Conservation (phyloP, 2,329 filamentous ascomycete species). For the Sporothrix luriei region DNA sequence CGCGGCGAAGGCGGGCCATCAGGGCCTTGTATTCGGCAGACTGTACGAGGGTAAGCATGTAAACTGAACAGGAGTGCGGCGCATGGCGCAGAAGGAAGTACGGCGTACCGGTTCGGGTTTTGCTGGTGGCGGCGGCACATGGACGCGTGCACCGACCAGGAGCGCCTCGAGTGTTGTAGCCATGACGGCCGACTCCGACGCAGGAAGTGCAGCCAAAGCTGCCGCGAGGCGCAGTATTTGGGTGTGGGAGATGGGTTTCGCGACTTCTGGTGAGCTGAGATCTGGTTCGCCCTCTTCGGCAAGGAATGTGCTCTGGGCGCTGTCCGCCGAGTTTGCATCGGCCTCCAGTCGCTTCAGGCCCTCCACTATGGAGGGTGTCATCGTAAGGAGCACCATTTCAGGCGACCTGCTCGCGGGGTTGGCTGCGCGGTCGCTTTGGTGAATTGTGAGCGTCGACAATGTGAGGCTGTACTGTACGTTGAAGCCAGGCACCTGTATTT, state of each 20-base stretch:
- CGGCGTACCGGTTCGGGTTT: constrained; percentile 72
- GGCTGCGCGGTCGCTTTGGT: not conserved
- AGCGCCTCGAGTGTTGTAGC: constrained; percentile 66
- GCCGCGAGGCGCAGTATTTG: constrained; percentile 68
- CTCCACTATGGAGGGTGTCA: constrained; percentile 69
- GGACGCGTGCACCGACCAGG: constrained; percentile 70
- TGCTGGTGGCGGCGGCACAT: constrained; percentile 75
- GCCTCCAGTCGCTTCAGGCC: constrained; percentile 50
- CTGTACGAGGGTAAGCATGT: constrained; percentile 47
- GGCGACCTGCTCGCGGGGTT: not conserved
- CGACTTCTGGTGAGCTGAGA: constrained; percentile 55
- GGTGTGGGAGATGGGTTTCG: constrained; percentile 70
- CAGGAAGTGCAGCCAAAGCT: constrained; percentile 46
- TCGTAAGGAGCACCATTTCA: constrained; percentile 75
- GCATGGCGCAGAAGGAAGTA: not conserved
- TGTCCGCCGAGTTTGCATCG: constrained; percentile 9
- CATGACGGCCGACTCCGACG: constrained; percentile 19
- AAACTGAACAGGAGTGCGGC: not conserved
- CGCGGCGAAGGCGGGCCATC: constrained; percentile 80
- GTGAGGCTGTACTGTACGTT: constrained; percentile 7
- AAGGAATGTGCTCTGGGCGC: not conserved
- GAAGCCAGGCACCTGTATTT: constrained; percentile 16
- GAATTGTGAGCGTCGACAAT: not conserved
- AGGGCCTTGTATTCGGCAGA: constrained; percentile 81
- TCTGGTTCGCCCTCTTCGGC: constrained; percentile 48